Percentiles rank a stretch among this genome's conserved stretches.
phyloP scores from a whole-genome alignment of 805 yeast genomes.

The Maudiozyma saulgeensis region DNA sequence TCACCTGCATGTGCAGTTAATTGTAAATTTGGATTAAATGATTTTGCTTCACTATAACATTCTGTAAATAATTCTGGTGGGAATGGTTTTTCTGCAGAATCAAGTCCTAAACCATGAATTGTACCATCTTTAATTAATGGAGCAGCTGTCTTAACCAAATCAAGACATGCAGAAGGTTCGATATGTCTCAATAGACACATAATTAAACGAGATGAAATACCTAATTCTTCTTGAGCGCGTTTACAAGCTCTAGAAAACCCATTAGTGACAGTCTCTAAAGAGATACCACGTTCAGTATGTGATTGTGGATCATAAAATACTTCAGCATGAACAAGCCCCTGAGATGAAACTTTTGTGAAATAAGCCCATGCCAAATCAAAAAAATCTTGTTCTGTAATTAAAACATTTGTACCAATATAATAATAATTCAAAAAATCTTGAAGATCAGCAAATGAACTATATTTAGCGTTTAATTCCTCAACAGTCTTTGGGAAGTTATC shows the following conservation, averaged over 20 bases:
- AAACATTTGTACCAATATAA: conserved; percentile 73
- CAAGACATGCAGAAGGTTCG: conserved; percentile 49
- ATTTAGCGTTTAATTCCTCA: conserved; percentile 49
- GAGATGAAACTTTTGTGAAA: conserved; percentile 46
- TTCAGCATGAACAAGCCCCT: conserved; percentile 63
- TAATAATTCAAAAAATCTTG: conserved; percentile 74
- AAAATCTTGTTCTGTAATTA: conserved; percentile 61
- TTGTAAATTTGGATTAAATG: conserved; percentile 42
- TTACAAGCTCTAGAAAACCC: conserved; percentile 63
- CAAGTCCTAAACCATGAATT: conserved; percentile 73
- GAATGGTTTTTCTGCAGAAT: conserved; percentile 68
- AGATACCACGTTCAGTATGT: conserved; percentile 58
- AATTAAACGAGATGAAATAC: conserved; percentile 60
- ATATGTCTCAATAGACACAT: conserved; percentile 78
- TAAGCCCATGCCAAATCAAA: conserved; percentile 70
- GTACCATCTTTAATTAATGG: conserved; percentile 45
- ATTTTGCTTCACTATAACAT: conserved; percentile 44
- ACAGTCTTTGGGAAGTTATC: conserved; percentile 49
- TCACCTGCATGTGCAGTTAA: conserved; percentile 87
- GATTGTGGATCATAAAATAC: conserved; percentile 82
- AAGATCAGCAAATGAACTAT: conserved; percentile 52
- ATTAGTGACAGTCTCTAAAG: conserved; percentile 47
- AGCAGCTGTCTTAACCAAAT: conserved; percentile 45
- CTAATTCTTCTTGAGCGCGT: conserved; percentile 50
- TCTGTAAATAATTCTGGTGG: conserved; percentile 64